Conservation (phyloP, 345 rosid genomes). For the Eucalyptus erythrocorys region DNA sequence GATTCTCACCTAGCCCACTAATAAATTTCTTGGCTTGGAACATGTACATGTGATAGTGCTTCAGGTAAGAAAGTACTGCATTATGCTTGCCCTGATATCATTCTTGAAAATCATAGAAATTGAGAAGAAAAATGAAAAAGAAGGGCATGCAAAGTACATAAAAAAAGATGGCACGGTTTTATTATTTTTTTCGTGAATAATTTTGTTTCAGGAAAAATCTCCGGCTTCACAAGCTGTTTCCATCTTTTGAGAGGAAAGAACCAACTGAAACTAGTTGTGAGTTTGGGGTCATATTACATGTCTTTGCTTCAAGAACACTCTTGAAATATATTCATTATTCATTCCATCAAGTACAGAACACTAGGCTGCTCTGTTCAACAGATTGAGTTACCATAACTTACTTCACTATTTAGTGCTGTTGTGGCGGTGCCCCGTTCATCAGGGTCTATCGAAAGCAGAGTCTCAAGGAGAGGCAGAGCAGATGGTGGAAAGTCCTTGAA, state of each 20-base stretch:
- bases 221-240: background rate
- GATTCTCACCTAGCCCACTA: background rate
- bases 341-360: background rate
- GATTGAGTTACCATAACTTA: conserved; percentile 14
- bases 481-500: conserved; percentile 58
- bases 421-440: conserved; percentile 69
- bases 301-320: background rate
- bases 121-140: background rate
- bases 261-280: background rate
- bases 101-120: background rate
- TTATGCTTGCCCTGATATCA: background rate
- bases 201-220: background rate
- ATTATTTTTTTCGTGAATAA: background rate
- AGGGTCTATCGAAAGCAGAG: conserved; percentile 75
- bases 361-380: background rate
- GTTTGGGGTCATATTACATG: background rate
- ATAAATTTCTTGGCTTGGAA: background rate
- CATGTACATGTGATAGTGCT: background rate
- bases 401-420: conserved; percentile 61
- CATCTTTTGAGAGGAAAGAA: background rate
- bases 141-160: background rate
- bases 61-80: background rate
- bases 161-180: background rate
- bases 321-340: background rate
- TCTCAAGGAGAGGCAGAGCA: conserved; percentile 47